A percentile compares a stretch with the other conserved stretches of the same genome.
These are phyloP conservation scores for Actinomucor elegans DNA, from an alignment of 371 early-diverging fungal species.

Conservation along the genomic window DNA sequence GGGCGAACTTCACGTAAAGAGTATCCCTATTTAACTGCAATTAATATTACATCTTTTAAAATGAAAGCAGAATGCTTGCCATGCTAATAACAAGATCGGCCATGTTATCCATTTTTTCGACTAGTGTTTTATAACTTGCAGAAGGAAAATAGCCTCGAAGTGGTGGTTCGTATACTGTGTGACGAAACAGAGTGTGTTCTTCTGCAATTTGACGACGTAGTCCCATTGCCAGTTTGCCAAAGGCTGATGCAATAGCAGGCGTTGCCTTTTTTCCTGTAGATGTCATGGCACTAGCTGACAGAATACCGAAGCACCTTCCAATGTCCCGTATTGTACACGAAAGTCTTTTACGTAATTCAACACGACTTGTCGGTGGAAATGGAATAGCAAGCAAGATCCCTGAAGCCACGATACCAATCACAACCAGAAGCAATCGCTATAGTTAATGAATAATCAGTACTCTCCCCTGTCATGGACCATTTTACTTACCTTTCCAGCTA, in stretches of 20 bases:
- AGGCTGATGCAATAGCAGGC: conserved; percentile 20
- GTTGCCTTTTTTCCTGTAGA: conserved; percentile 6
- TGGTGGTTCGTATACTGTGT: conserved; percentile 39
- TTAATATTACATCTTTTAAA: not conserved
- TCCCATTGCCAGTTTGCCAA: conserved; percentile 28
- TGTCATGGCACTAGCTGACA: conserved; percentile 15
- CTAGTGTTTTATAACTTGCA: conserved; percentile 22
- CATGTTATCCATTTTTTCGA: conserved; percentile 45
- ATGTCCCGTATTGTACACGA: conserved; percentile 42
- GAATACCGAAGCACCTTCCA: conserved; percentile 33
- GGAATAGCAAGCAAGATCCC: conserved; percentile 37
- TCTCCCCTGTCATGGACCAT: not conserved
- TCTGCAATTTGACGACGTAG: conserved; percentile 41
- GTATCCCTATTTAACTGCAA: conserved; percentile 7
- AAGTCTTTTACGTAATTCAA: conserved; percentile 37
- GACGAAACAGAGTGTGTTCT: conserved; percentile 28
- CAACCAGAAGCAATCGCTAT: conserved; percentile 37
- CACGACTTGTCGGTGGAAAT: conserved; percentile 33
- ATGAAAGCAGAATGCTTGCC: conserved; percentile 17
- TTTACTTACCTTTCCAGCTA: conserved; percentile 43
- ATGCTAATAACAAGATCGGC: conserved; percentile 38
- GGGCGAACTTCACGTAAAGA: conserved; percentile 12
- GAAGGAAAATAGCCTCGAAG: conserved; percentile 40
- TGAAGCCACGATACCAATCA: conserved; percentile 37
- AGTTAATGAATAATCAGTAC: not conserved